Conservation (phyloP, 257 asterid genomes). For the Primulina tabacum region DNA sequence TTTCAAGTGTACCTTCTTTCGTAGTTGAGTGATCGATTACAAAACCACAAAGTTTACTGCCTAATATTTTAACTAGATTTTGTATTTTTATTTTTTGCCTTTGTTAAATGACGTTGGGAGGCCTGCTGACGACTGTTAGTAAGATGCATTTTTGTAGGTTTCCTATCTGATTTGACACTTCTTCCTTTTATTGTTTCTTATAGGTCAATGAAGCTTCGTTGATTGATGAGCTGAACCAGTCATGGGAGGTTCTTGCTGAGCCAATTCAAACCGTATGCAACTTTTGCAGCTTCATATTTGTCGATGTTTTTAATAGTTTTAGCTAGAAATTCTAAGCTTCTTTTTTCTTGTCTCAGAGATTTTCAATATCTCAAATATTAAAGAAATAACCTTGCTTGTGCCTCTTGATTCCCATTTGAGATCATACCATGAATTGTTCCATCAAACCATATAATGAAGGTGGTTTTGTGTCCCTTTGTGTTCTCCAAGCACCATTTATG, state of each 20-base stretch:
- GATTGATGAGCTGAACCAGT: constrained; percentile 55
- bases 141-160: background rate
- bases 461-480: background rate
- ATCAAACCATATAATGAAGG: background rate
- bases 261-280: constrained; percentile 87
- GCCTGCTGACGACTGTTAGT: background rate
- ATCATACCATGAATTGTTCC: background rate
- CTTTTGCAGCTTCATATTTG: background rate
- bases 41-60: constrained; percentile 4
- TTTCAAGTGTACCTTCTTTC: background rate
- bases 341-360: background rate
- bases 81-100: background rate
- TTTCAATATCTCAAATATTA: too few relatives aligned
- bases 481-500: background rate
- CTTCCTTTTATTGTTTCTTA: constrained; percentile 6
- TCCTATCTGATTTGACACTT: background rate
- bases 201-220: constrained; percentile 77
- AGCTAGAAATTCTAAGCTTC: background rate
- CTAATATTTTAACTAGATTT: background rate
- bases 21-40: background rate
- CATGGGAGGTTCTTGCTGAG: constrained; percentile 98
- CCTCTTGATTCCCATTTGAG: background rate
- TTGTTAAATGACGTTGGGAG: background rate
- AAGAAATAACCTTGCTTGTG: background rate
- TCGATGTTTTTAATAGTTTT: background rate